Conservation (phyloP, 768 basidiomycete genomes). For the Lactarius indigo region DNA sequence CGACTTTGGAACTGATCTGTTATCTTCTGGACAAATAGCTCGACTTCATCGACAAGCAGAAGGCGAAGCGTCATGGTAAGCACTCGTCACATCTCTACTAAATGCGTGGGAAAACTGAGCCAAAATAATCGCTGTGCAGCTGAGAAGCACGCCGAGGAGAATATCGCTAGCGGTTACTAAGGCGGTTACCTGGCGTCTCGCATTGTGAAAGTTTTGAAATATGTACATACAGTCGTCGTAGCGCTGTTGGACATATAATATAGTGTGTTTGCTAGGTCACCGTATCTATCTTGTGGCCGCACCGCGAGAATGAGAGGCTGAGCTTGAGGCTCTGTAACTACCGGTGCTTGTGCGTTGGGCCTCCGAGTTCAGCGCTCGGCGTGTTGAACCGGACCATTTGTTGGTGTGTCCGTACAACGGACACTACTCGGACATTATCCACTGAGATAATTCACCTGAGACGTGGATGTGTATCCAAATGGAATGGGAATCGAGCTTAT, state of each 20-base stretch:
- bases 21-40: conserved; percentile 31
- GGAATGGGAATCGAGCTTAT: neutral
- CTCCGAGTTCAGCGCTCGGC: no score
- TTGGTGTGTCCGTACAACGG: no score
- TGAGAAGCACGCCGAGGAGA: neutral
- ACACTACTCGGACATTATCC: no score
- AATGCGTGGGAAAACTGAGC: neutral
- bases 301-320: neutral
- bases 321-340: no score
- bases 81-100: neutral
- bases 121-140: conserved; percentile 1
- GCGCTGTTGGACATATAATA: neutral
- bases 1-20: neutral
- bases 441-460: no score
- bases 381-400: no score
- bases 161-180: neutral
- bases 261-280: neutral
- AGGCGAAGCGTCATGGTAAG: conserved; percentile 40
- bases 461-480: neutral
- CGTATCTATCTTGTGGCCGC: neutral
- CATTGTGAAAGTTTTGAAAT: neutral
- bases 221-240: conserved; percentile 6
- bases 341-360: no score
- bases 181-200: neutral
- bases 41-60: conserved; percentile 43